These are phyloP conservation scores for Phyllosticta citrichinensis DNA, from an alignment of 2,329 filamentous ascomycete species.

Conservation along the genomic window DNA sequence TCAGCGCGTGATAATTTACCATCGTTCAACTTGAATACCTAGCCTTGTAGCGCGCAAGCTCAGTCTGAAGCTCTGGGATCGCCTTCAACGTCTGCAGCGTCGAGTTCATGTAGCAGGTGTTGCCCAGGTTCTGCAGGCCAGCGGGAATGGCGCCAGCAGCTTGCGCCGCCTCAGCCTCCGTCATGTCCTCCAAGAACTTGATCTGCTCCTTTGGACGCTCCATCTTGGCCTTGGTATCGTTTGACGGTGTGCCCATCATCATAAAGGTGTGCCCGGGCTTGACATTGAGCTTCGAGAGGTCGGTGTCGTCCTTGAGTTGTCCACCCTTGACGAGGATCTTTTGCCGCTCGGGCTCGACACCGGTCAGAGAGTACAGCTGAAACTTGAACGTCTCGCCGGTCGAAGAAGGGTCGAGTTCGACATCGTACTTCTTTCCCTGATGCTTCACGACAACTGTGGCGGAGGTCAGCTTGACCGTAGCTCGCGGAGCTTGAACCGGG, in stretches of 20 bases:
- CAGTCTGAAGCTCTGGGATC: slow-evolving; percentile 82
- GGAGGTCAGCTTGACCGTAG: slow-evolving; percentile 1
- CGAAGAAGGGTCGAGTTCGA: slow-evolving; percentile 77
- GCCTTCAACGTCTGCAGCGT: slow-evolving; percentile 83
- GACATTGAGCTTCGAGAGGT: slow-evolving; percentile 71
- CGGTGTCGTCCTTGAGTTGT: slow-evolving; percentile 90
- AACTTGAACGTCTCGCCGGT: slow-evolving; percentile 92
- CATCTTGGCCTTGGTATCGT: slow-evolving; percentile 49
- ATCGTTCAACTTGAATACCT: slow-evolving; percentile 19
- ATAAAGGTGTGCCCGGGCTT: slow-evolving; percentile 83
- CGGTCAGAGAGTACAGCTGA: slow-evolving; percentile 89
- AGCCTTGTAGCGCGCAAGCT: slow-evolving; percentile 54
- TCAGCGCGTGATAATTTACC: background rate
- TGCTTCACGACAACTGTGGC: slow-evolving; percentile 79
- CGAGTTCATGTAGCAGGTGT: slow-evolving; percentile 98
- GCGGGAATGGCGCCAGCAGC: slow-evolving; percentile 77
- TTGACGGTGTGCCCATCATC: slow-evolving; percentile 89
- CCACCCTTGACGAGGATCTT: slow-evolving; percentile 92
- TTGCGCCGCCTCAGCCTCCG: slow-evolving; percentile 78
- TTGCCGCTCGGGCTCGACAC: slow-evolving; percentile 90
- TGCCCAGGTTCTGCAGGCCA: slow-evolving; percentile 84
- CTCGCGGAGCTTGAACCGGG: background rate
- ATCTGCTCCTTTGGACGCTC: slow-evolving; percentile 67
- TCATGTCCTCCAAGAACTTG: slow-evolving; percentile 96
- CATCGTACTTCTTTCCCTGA: slow-evolving; percentile 86